These are phyloP conservation scores for Hymenotorrendiella dingleyae DNA, from an alignment of 2,329 filamentous ascomycete species.

Conservation along the genomic window DNA sequence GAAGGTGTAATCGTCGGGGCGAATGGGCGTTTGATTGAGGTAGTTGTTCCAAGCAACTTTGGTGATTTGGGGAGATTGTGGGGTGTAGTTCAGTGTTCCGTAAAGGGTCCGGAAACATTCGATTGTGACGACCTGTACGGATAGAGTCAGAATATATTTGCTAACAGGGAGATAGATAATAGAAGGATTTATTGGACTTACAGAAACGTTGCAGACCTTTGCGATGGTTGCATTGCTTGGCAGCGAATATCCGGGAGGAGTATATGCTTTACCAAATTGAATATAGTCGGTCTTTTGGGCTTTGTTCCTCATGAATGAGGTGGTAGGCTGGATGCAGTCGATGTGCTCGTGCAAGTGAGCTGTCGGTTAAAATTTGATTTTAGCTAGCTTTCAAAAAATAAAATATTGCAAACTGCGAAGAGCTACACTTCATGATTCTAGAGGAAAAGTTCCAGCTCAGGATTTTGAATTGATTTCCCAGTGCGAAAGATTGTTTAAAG, in stretches of 20 bases:
- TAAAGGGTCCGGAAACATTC: slow-evolving; percentile 14
- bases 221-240: slow-evolving; percentile 24
- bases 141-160: too few species aligned
- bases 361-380: too few species aligned
- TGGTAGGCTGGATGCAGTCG: slow-evolving; percentile 55
- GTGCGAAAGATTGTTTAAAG: too few species aligned
- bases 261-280: slow-evolving; percentile 21
- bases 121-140: slow-evolving; percentile 12
- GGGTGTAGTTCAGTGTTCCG: slow-evolving; percentile 13
- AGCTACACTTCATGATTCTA: too few species aligned
- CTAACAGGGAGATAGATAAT: too few species aligned
- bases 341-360: slow-evolving; percentile 52
- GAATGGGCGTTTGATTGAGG: slow-evolving; percentile 18
- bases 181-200: too few species aligned
- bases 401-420: too few species aligned
- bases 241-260: slow-evolving; percentile 27
- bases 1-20: slow-evolving; percentile 17
- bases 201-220: slow-evolving; percentile 62
- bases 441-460: too few species aligned
- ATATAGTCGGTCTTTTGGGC: slow-evolving; percentile 6
- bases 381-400: too few species aligned
- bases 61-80: slow-evolving; percentile 13
- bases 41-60: slow-evolving; percentile 23
- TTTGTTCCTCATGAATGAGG: slow-evolving; percentile 46
- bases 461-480: too few species aligned